Evolutionary conservation across 2,329 filamentous ascomycete species (phyloP), one percentile per base, ranked within the genome.

Genomic region (Paraconiothyrium sp.): DNA sequence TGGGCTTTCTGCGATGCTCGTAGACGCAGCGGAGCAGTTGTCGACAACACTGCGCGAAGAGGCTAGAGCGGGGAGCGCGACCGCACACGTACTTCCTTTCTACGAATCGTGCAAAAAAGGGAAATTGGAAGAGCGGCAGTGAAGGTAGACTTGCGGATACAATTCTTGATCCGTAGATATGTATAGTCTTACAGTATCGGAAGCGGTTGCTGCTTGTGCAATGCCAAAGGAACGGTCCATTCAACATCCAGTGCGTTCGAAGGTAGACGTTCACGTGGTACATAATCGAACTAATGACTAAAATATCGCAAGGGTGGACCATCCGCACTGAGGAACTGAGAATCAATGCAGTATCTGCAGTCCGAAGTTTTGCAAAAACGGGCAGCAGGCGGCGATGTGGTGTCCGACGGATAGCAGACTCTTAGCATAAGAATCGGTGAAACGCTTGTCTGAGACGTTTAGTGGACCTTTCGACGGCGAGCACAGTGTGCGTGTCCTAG

Each of bases 11-110:
- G 35, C 9, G 39, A 51, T 58, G 56, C 34, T 58, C 56, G 35
- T 41, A 43, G 37, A 43, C 41, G 27, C 13, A 46, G 41, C 57
- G 49, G 57, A 54, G 16, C 8, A 24, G 41, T 16, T 54, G 48
- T 46, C 48, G 35, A 54, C 27, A 59, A 5, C 14, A 41, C 39
- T 41, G 16, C 39, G n/a, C 5, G 39, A 41, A 41, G 22, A 10
- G 32, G 57, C 43, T 59, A 59, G 57, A 30, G n/a, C n/a, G 30
- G 6, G 58, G 34, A 60, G 44, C 39, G 50, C 43, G 51, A 60
- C 57, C 58, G 58, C 47, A 30, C 14, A 35, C 20, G 11, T 37
- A 27, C 27, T 49, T n/a, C 11, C 34, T 3, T 14, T 13, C 14
- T 37, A 27, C 44, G 32, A 49, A 5, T 41, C 32, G 30, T 43